Conservation (phyloP, 352 stramenopile species). For the Saprolegnia parasitica region DNA sequence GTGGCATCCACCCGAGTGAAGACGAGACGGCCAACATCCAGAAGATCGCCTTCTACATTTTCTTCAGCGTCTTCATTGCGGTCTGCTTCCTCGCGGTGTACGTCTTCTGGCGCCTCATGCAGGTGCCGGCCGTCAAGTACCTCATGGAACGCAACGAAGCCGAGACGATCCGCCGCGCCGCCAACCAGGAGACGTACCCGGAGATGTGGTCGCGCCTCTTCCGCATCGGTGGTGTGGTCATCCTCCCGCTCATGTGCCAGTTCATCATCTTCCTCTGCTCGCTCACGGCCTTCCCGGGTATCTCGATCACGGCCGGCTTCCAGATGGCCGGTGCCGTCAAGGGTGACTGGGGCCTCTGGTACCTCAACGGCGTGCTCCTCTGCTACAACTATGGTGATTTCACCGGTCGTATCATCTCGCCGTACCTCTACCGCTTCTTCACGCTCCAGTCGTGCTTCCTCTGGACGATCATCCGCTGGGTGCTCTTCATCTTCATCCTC, state of each 20-base stretch:
- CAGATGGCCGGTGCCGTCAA: conserved; percentile 26
- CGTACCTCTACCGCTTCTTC: conserved; percentile 53
- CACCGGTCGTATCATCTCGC: conserved; percentile 47
- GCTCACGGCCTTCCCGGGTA: conserved; percentile 46
- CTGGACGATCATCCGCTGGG: conserved; percentile 42
- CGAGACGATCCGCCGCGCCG: conserved; percentile 32
- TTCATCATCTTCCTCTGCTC: conserved; percentile 60
- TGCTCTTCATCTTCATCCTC: conserved; percentile 47
- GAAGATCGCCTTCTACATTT: conserved; percentile 49
- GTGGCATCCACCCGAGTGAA: conserved; percentile 41
- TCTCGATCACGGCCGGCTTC: conserved; percentile 39
- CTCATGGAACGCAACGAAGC: conserved; percentile 47
- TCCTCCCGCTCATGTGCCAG: conserved; percentile 44
- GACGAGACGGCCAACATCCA: conserved; percentile 33
- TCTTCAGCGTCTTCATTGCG: conserved; percentile 52
- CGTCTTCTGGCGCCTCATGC: conserved; percentile 40
- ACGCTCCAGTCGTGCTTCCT: conserved; percentile 45
- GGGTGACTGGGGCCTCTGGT: conserved; percentile 35
- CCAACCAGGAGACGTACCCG: conserved; percentile 32
- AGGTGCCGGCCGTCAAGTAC: conserved; percentile 45
- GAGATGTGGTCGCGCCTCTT: conserved; percentile 37
- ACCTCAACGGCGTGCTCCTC: conserved; percentile 47
- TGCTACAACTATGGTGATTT: conserved; percentile 66
- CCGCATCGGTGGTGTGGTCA: conserved; percentile 52
- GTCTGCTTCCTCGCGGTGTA: conserved; percentile 45